Base-by-base conservation (phyloP, 2,329 filamentous ascomycete genomes). In the Dothiorella sarmentorum region DNA sequence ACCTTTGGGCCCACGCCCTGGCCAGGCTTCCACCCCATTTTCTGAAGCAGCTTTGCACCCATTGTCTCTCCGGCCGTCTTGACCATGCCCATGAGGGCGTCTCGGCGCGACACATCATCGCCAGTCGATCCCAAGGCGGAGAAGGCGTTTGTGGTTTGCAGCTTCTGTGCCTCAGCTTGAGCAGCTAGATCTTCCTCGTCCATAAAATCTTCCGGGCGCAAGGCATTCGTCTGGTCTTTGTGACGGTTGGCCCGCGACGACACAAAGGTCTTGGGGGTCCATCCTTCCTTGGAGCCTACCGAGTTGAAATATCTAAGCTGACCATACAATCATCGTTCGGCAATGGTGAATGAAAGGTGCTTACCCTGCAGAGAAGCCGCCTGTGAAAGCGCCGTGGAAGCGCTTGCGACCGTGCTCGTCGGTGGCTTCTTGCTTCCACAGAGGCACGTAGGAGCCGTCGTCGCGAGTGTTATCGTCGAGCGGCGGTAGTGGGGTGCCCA, bases 391-490 rank as follows among this genome's bases (percentile, higher is more conserved):
- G 63, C 94, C 94, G 74, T 99, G 94, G 3, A 99, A 81, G 56
- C 94, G 85, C 75, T 95, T 93, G 66, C 92, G 82, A 15, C 94
- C 94, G 64, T 86, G 86, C 70, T 97, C 94, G 75, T 99, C 94
- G 60, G 88, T 89, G 71, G 96, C 92, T 71, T 97, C 93, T 78
- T 99, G 94, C 77, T 97, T 96, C 91, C 94, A 97, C n/a, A 96
- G 76, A 0, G 94, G 94, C 15, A 96, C 84, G 70, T 92, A 97
- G 38, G 90, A 91, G 62, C 92, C 93, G 77, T 97, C 90, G 72
- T 97, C 92, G 67, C 91, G 87, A 35, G 84, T 80, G 18, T 90
- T 84, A 49, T 87, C 81, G 68, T 96, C 90, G 61, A 85, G 77
- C 3, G 89, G 84, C 1, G 91, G 91, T 15, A 99, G 81, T 7